A percentile compares a stretch with the other conserved stretches of the same genome.
Evolutionary conservation across 306 rosid genomes (phyloP).

Genomic region (Casuarina cunninghamiana): DNA sequence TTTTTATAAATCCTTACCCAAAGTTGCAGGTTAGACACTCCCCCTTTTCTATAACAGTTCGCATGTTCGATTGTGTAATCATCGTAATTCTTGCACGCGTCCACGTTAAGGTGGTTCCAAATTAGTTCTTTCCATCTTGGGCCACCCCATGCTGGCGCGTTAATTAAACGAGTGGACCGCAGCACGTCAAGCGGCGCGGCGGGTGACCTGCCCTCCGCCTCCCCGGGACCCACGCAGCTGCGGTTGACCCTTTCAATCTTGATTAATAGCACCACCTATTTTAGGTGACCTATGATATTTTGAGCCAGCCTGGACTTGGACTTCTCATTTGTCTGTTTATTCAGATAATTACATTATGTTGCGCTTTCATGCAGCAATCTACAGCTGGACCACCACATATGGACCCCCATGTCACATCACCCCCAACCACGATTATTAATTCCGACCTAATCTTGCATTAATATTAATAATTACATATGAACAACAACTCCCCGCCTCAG

Average conservation of each 20-base stretch:
- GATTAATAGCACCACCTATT: background rate
- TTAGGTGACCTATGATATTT: constrained; percentile 22
- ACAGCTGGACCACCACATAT: background rate
- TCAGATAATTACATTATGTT: background rate
- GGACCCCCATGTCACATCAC: background rate
- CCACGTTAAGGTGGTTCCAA: too few relatives aligned
- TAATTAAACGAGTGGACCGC: background rate
- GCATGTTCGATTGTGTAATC: too few relatives aligned
- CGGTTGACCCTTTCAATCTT: constrained; percentile 5
- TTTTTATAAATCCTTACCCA: too few relatives aligned
- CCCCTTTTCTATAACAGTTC: too few relatives aligned
- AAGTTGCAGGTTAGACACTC: too few relatives aligned
- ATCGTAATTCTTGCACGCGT: too few relatives aligned
- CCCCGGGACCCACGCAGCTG: background rate
- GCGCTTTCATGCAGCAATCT: background rate
- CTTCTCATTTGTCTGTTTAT: constrained; percentile 15
- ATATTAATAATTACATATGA: background rate
- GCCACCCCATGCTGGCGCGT: too few relatives aligned
- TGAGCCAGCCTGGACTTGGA: constrained; percentile 5
- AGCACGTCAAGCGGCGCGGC: background rate
- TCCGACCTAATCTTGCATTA: background rate
- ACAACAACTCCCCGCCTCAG: too few relatives aligned
- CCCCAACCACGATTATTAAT: background rate
- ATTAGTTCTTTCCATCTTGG: too few relatives aligned
- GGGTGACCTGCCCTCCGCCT: background rate